Evolutionary conservation across 2,329 filamentous ascomycete species (phyloP).

Genomic region (Penicillium sp.): DNA sequence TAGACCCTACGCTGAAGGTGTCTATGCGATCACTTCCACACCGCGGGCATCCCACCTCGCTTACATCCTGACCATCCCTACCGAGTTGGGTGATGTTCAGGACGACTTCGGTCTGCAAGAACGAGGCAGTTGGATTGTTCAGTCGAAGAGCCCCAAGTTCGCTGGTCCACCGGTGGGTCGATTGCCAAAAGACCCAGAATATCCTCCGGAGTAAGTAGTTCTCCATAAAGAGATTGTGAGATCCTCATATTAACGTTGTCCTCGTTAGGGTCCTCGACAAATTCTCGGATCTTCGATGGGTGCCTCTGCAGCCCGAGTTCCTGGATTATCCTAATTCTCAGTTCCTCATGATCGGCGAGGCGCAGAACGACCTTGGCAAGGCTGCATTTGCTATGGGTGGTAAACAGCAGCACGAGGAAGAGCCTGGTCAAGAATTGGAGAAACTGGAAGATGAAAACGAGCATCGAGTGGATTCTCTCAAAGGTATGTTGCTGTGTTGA

Average conservation of each 20-base stretch:
- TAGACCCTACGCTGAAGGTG: slow-evolving; percentile 75
- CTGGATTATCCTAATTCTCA: slow-evolving; percentile 73
- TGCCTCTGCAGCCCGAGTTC: slow-evolving; percentile 68
- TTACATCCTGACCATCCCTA: slow-evolving; percentile 74
- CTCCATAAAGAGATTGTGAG: not conserved
- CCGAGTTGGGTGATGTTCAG: slow-evolving; percentile 68
- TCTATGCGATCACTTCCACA: slow-evolving; percentile 76
- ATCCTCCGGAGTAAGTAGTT: slow-evolving; percentile 61
- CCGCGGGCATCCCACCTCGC: slow-evolving; percentile 71
- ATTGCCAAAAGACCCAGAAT: slow-evolving; percentile 65
- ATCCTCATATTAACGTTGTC: not conserved
- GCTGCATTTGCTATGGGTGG: slow-evolving; percentile 34
- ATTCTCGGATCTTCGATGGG: slow-evolving; percentile 72
- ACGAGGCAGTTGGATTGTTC: slow-evolving; percentile 74
- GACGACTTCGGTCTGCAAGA: slow-evolving; percentile 67
- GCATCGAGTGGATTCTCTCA: slow-evolving; percentile 59
- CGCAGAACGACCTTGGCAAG: slow-evolving; percentile 34
- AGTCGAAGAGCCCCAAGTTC: slow-evolving; percentile 73
- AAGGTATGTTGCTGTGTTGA: slow-evolving; percentile 40
- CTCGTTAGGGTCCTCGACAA: slow-evolving; percentile 61
- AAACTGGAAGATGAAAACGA: slow-evolving; percentile 73
- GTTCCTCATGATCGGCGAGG: slow-evolving; percentile 70
- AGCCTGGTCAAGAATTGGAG: slow-evolving; percentile 68
- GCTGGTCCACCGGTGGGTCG: slow-evolving; percentile 62
- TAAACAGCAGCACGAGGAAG: slow-evolving; percentile 57